Evolutionary conservation across 495 filamentous ascomycete genomes (phyloP).

Genomic region (Penicillium soppii): DNA sequence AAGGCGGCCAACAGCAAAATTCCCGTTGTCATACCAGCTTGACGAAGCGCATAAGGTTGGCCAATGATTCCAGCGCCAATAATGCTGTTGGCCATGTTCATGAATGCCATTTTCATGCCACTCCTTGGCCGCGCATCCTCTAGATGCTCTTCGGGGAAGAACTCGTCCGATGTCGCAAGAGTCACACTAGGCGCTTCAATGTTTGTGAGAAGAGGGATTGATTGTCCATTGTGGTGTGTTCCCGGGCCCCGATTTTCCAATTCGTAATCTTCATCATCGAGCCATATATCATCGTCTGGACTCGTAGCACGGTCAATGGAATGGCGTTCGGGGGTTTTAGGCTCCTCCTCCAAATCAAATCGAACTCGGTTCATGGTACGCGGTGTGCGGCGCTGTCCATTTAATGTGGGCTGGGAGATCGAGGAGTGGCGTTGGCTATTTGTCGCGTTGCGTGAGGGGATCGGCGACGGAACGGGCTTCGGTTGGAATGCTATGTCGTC

Average conservation of each 20-base stretch:
- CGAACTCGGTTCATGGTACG: constrained; percentile 83
- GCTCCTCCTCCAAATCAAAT: constrained; percentile 67
- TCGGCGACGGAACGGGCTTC: constrained; percentile 14
- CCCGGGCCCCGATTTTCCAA: constrained; percentile 24
- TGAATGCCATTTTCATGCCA: constrained; percentile 72
- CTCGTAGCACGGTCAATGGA: constrained; percentile 39
- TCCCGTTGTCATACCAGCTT: constrained; percentile 82
- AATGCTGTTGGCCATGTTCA: constrained; percentile 99
- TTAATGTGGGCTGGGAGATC: constrained; percentile 38
- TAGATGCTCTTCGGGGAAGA: constrained; percentile 59
- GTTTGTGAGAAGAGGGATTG: constrained; percentile 75
- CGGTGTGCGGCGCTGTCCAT: constrained; percentile 59
- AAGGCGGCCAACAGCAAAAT: constrained; percentile 73
- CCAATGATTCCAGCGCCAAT: constrained; percentile 98
- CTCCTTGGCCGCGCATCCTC: constrained; percentile 64
- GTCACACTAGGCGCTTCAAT: constrained; percentile 89
- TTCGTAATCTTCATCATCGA: constrained; percentile 60
- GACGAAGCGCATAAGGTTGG: constrained; percentile 90
- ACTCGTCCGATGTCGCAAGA: constrained; percentile 63
- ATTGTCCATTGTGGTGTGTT: constrained; percentile 38
- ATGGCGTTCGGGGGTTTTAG: constrained; percentile 29
- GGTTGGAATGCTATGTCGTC: constrained; percentile 28
- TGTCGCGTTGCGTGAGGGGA: constrained; percentile 11
- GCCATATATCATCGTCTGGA: constrained; percentile 45
- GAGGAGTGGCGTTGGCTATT: constrained; percentile 42